Conservation (phyloP, 2,329 filamentous ascomycete species). For the Paecilomyces niveus region DNA sequence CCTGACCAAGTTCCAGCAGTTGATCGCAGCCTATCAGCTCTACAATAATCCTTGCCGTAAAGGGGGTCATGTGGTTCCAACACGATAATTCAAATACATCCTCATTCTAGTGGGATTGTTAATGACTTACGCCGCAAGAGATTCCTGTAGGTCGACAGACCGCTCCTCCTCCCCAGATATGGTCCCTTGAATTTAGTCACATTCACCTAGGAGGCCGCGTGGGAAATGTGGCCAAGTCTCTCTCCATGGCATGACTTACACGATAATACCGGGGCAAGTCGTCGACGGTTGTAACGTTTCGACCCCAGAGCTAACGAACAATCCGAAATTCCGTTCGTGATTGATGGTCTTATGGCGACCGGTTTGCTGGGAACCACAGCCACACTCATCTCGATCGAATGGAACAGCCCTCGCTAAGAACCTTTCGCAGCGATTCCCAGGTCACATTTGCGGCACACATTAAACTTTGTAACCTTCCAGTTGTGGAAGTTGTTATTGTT, state of each 20-base stretch:
- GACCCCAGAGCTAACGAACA: background rate
- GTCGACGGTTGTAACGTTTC: background rate
- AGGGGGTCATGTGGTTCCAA: background rate
- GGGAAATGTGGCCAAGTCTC: background rate
- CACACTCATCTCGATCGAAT: background rate
- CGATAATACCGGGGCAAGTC: background rate
- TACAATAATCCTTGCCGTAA: background rate
- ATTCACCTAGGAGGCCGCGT: background rate
- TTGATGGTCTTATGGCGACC: background rate
- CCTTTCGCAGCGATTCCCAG: background rate
- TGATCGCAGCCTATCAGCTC: background rate
- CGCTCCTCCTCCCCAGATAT: background rate
- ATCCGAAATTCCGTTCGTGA: background rate
- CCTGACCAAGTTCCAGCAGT: background rate
- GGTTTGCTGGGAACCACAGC: background rate
- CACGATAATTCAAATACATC: background rate
- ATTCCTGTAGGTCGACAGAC: background rate
- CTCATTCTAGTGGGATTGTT: background rate
- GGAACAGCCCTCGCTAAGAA: background rate
- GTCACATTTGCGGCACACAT: background rate
- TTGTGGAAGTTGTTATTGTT: background rate
- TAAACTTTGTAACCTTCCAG: background rate
- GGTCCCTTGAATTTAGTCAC: background rate
- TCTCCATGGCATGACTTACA: background rate
- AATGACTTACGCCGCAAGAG: background rate